Base-by-base conservation (phyloP, 192 early-diverging fungal species). In the Polychytrium aggregatum region DNA sequence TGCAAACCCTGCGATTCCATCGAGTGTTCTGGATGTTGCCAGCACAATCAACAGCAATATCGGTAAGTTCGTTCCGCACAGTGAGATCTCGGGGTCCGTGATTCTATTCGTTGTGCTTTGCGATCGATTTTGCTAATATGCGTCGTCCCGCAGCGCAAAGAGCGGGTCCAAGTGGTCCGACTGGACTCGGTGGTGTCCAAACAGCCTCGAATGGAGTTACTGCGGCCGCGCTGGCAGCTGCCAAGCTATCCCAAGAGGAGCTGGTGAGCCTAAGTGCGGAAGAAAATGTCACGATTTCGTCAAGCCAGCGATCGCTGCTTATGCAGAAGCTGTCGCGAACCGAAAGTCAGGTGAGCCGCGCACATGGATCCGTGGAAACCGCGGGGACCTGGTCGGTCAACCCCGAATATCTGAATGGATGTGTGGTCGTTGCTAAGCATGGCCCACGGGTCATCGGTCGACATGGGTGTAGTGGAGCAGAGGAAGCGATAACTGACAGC, bases 251-350 rank as follows among this genome's bases (percentile, higher is more conserved):
- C n/a, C n/a, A n/a, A n/a, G n/a, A n/a, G n/a, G n/a, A n/a, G n/a
- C n/a, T n/a, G n/a, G n/a, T n/a, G n/a, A n/a, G 25, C 30, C 42
- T 34, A 13, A 28, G 46, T 3, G 46, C 61, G 3, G 65, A 72
- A 14, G 66, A 70, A 44, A 59, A 64, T 48, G 43, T 74, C 34
- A 56, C 60, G 4, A 70, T 73, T 21, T 57, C 46, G 22, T 65
- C 71, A 1, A 70, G 39, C 21, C 79, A 83, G 53, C 66, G 85
- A 26, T 78, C 72, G 44, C 52, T 67, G 30, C 72, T 87, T 18
- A 87, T 87, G 85, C 81, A 83, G 44, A 82, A 83, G 55, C 60
- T 84, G 36, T 45, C 60, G 54, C 46, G 65, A 21, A 3, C 28
- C 16, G 49, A 67, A 21, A 45, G 60, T 13, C 0, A 5, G 29